Conservation (phyloP, 2,329 filamentous ascomycete genomes). For the Colletotrichum shisoi region DNA sequence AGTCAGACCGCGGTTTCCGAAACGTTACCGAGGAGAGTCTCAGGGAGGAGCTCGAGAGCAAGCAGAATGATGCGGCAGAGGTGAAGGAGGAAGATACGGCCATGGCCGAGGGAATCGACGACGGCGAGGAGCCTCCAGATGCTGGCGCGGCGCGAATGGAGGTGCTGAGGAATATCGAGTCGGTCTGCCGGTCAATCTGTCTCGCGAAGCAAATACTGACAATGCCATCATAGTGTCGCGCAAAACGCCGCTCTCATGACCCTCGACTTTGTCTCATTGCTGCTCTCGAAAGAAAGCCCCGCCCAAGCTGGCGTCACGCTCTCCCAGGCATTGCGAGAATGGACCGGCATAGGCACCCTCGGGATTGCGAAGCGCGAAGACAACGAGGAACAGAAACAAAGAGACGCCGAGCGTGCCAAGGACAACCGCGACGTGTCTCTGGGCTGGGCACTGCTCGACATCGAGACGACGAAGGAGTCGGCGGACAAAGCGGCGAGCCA, state of each 20-base stretch:
- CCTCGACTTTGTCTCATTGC: conserved; percentile 82
- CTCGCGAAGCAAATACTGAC: conserved; percentile 36
- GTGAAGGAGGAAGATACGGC: conserved; percentile 56
- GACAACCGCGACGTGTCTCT: conserved; percentile 66
- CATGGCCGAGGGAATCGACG: conserved; percentile 50
- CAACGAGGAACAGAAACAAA: conserved; percentile 53
- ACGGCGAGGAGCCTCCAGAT: conserved; percentile 52
- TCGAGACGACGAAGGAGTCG: conserved; percentile 77
- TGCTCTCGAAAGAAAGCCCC: conserved; percentile 83
- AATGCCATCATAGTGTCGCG: conserved; percentile 50
- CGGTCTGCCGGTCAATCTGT: conserved; percentile 41
- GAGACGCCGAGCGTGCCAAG: conserved; percentile 46
- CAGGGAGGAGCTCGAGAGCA: conserved; percentile 69
- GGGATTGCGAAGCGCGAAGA: conserved; percentile 71
- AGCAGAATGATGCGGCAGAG: conserved; percentile 57
- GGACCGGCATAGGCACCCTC: conserved; percentile 77
- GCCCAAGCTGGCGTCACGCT: conserved; percentile 74
- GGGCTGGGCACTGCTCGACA: conserved; percentile 81
- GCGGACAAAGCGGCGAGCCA: conserved; percentile 75
- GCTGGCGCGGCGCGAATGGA: conserved; percentile 63
- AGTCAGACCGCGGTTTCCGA: conserved; percentile 80
- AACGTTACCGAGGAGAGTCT: conserved; percentile 78
- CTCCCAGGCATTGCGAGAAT: conserved; percentile 72
- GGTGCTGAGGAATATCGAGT: conserved; percentile 67
- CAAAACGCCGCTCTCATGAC: conserved; percentile 71